Evolutionary conservation across 768 basidiomycete genomes (phyloP).

Genomic region (Lentinula lateritia): DNA sequence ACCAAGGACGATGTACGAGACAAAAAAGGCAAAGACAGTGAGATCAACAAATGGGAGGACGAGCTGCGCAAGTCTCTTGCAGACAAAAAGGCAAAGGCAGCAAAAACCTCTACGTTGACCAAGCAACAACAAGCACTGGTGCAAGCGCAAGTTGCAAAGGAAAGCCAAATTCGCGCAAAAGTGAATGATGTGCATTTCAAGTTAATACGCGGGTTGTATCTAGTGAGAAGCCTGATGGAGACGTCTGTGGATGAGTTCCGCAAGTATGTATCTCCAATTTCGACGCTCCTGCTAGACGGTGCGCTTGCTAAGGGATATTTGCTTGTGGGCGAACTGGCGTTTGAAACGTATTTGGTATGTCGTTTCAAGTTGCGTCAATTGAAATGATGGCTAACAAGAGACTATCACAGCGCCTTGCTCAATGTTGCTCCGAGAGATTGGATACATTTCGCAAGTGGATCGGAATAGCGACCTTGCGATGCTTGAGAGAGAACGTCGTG

Average conservation of each 20-base stretch:
- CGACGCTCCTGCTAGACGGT: conserved; percentile 57
- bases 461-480: conserved; percentile 79
- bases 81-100: conserved; percentile 56
- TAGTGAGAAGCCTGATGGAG: conserved; percentile 60
- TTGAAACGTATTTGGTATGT: conserved; percentile 76
- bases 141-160: conserved; percentile 77
- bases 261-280: conserved; percentile 51
- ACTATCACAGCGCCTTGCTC: conserved; percentile 51
- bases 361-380: background rate
- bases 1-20: conserved; percentile 44
- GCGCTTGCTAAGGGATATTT: conserved; percentile 53
- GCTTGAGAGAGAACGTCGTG: conserved; percentile 56
- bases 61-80: conserved; percentile 86
- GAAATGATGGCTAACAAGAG: background rate
- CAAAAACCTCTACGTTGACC: conserved; percentile 46
- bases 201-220: conserved; percentile 61
- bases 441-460: conserved; percentile 66
- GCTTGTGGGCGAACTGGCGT: conserved; percentile 59
- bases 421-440: conserved; percentile 70
- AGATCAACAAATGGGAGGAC: conserved; percentile 92
- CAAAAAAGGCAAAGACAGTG: conserved; percentile 81
- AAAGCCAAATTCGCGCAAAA: conserved; percentile 57
- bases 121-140: conserved; percentile 86
- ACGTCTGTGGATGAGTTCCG: conserved; percentile 46
- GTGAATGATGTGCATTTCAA: conserved; percentile 50